phyloP scores from a whole-genome alignment of 768 basidiomycete species.

The Leccinum boreale region DNA sequence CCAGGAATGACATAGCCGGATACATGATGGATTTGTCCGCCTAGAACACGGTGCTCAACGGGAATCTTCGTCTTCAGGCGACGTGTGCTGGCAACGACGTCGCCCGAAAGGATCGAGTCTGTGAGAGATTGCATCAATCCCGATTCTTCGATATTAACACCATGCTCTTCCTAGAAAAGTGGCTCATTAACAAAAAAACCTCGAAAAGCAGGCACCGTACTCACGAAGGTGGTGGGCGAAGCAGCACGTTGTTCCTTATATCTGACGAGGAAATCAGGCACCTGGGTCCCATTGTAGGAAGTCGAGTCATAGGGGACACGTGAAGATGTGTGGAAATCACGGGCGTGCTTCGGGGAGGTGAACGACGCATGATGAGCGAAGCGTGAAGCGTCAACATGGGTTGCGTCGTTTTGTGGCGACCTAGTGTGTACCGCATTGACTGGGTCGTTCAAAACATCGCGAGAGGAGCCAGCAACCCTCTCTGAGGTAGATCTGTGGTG shows the following conservation, averaged over 20 bases:
- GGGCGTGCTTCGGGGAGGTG: conserved; percentile 8
- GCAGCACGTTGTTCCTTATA: conserved; percentile 23
- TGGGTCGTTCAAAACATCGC: background rate
- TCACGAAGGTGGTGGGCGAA: conserved; percentile 2
- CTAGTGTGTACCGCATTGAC: background rate
- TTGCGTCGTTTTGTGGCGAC: background rate
- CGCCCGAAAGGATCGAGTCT: conserved; percentile 18
- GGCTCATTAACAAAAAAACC: background rate
- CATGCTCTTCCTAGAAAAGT: background rate
- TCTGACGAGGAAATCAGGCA: conserved; percentile 27
- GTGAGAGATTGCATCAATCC: conserved; percentile 25
- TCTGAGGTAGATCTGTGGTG: conserved; percentile 32
- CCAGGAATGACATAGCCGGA: conserved; percentile 32
- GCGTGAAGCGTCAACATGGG: background rate
- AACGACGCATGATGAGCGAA: background rate
- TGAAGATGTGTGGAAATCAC: conserved; percentile 25
- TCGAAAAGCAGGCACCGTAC: background rate
- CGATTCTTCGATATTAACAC: conserved; percentile 2
- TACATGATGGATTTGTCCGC: conserved; percentile 21
- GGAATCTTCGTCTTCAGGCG: conserved; percentile 28
- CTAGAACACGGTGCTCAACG: conserved; percentile 20
- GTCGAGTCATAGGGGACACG: conserved; percentile 16
- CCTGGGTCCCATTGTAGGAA: conserved; percentile 25
- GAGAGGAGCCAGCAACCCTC: conserved; percentile 12
- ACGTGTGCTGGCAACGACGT: conserved; percentile 28